These are phyloP conservation scores for Rostrohypoxylon terebratum DNA, from an alignment of 495 filamentous ascomycete genomes.

Conservation along the genomic window DNA sequence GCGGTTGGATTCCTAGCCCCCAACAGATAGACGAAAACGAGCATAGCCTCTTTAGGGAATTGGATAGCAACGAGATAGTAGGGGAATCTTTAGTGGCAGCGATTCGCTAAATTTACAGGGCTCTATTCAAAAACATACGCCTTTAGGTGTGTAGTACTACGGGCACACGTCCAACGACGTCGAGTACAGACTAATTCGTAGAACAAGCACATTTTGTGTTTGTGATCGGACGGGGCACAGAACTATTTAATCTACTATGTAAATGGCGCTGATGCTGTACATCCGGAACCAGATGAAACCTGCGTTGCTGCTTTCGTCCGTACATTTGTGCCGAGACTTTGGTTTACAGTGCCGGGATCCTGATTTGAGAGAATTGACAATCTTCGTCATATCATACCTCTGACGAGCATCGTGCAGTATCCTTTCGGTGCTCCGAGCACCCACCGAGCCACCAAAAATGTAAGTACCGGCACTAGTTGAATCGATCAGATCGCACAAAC, in stretches of 20 bases:
- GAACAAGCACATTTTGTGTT: not conserved
- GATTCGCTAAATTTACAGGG: no score
- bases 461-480: not conserved
- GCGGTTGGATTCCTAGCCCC: not conserved
- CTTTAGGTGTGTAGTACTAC: not conserved
- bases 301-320: not conserved
- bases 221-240: not conserved
- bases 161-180: not conserved
- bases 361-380: not conserved
- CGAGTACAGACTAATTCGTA: not conserved
- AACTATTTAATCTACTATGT: constrained; percentile 1
- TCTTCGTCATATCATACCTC: not conserved
- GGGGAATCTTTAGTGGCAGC: not conserved
- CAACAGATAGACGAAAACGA: not conserved
- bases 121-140: not conserved
- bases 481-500: not conserved
- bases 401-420: not conserved
- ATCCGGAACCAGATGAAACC: not conserved
- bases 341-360: not conserved
- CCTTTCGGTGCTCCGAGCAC: not conserved
- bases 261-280: not conserved
- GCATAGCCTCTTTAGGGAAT: not conserved
- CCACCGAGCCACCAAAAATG: not conserved
- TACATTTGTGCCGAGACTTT: not conserved
- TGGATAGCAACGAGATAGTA: not conserved